Evolutionary conservation across 257 asterid species (phyloP).

Genomic region (Nicotiana otophora): DNA sequence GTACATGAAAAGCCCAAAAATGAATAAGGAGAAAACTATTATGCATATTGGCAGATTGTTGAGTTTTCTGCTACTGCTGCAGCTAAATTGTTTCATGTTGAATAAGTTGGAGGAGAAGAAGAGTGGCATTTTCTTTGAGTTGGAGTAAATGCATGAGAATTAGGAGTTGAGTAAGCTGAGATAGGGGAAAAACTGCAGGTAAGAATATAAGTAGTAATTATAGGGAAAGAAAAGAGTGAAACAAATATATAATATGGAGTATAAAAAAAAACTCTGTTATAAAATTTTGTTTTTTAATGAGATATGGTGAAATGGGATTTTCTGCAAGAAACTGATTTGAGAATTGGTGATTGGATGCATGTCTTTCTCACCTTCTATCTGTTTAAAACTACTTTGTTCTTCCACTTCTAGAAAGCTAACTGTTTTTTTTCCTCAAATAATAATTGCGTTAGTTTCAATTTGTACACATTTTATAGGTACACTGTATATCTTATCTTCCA

Average conservation of each 20-base stretch:
- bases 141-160: slow-evolving; percentile 53
- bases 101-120: slow-evolving; percentile 21
- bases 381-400: background rate
- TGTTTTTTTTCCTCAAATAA: no score
- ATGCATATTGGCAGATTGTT: slow-evolving; percentile 40
- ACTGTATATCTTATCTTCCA: background rate
- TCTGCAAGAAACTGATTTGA: slow-evolving; percentile 27
- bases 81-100: slow-evolving; percentile 45
- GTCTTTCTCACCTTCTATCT: slow-evolving; percentile 29
- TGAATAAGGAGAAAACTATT: slow-evolving; percentile 48
- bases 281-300: background rate
- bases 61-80: slow-evolving; percentile 33
- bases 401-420: slow-evolving; percentile 2
- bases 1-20: slow-evolving; percentile 71
- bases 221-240: slow-evolving; percentile 4
- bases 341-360: slow-evolving; percentile 38
- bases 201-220: background rate
- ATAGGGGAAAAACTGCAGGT: background rate
- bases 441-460: background rate
- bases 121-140: slow-evolving; percentile 39
- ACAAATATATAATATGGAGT: background rate
- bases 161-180: no score
- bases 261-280: slow-evolving; percentile 14
- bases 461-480: background rate
- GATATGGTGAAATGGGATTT: slow-evolving; percentile 53